Evolutionary conservation across 2,329 filamentous ascomycete species (phyloP), one percentile per base, ranked within the genome.

Genomic region (Fusarium brachygibbosum): DNA sequence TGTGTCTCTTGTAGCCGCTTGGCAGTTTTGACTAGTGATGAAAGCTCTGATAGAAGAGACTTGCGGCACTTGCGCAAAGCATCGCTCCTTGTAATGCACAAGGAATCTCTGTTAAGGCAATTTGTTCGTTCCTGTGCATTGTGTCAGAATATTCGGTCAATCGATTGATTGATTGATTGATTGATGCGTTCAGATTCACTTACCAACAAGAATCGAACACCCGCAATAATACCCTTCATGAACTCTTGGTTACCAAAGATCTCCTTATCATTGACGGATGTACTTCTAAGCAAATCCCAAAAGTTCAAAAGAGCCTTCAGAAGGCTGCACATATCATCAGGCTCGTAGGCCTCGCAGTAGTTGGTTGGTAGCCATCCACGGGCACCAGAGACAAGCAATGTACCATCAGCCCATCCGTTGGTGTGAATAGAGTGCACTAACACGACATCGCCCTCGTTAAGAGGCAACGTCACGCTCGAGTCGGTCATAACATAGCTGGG

Each of bases 341-440:
- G 93, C 71, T 98, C 93, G 78, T 98, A 99, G 12, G 93, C 87
- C 77, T 98, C 94, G 83, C 96, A 99, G 79, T 98, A 99, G 80
- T 99, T 99, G 11, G 96, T 99, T 4, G 96, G 96, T 63, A 99
- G 84, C 96, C 96, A 99, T 67, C 96, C 96, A 72, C 96, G 88
- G 51, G 92, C 91, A 28, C 95, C 95, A 4, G 94, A 93, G 25
- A 91, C 87, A 65, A 99, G 82, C 40, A 98, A 84, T 1, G 96
- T 99, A 52, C 96, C 96, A 79, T 99, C 96, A 32, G 96, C 96
- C 96, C 96, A 99, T 72, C 96, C 96, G 82, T 98, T 99, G 64
- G 93, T 96, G 80, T 99, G 96, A 71, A 98, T 93, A 6, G 96
- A 98, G 79, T 99, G 96, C 23, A 99, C 92, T 60, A 99, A 82